Evolutionary conservation across 1,284 basidiomycete species (phyloP), one percentile per base, ranked within the genome.

Genomic region (Tilletia caries): DNA sequence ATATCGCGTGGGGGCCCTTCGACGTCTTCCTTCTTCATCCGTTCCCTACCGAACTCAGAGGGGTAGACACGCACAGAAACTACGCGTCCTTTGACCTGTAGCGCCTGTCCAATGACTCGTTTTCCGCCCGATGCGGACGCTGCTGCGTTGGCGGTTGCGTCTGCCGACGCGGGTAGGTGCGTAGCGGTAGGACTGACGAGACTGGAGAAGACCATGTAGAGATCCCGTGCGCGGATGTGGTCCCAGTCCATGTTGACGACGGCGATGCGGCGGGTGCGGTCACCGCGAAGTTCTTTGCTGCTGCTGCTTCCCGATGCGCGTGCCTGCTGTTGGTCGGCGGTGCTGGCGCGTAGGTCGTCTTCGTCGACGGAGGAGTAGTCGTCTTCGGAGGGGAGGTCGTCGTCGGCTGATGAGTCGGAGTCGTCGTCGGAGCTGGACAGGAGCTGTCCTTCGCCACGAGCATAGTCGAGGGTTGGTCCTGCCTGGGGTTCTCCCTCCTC

Each of bases 221-320:
- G 86, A 83, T 98, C 95, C 43, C 86, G 86, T 0, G 95, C 93
- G 65, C 91, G 91, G 68, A 98, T 89, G 84, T 98, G 89, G 84
- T 98, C 96, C 96, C 96, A 99, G 85, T 99, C 96, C 71, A 98
- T 88, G 83, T 98, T 98, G 76, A 99, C 95, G 33, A 91, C 89
- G 0, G 95, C 96, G 5, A 98, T 85, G 15, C 95, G 88, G 62
- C 65, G 41, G 4, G 81, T 82, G 64, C 79, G 79, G 52, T 78
- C 79, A 32, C 79, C 80, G 12, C 75, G 72, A 5, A 72, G 73
- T 27, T 78, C 71, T 48, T 71, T 75, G 15, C n/a, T n/a, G 73
- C 74, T 34, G 79, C 79, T 13, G 71, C 78, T 37, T 83, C 78
- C 3, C 41, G n/a, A 27, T 84, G 75, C 32, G 77, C 73, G 18